phyloP scores from a whole-genome alignment of 805 yeast genomes.

The Starmerella gropengiesseri region DNA sequence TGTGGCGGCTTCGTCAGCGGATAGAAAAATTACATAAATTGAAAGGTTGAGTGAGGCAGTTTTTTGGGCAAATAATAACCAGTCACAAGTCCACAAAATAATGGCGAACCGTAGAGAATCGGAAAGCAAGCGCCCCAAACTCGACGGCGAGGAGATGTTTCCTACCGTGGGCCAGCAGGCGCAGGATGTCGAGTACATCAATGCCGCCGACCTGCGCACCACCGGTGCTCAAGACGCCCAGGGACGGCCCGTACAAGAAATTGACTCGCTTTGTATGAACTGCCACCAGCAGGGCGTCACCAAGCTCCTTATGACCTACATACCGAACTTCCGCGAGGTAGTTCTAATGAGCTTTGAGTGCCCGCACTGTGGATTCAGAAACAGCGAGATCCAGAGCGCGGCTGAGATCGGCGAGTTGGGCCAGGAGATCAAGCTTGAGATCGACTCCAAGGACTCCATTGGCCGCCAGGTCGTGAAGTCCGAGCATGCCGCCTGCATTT shows the following conservation, averaged over 20 bases:
- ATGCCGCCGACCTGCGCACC: conserved; percentile 40
- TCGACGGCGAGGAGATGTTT: conserved; percentile 19
- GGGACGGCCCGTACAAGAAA: conserved; percentile 92
- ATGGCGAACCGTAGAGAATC: conserved; percentile 8
- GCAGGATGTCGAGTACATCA: conserved; percentile 37
- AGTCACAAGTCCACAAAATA: too few relatives aligned
- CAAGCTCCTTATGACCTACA: conserved; percentile 68
- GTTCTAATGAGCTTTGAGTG: conserved; percentile 92
- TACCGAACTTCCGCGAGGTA: conserved; percentile 85
- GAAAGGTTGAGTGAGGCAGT: background rate
- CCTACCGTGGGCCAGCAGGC: conserved; percentile 26
- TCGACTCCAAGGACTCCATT: conserved; percentile 63
- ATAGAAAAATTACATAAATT: conserved; percentile 2
- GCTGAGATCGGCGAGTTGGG: conserved; percentile 86
- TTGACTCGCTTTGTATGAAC: conserved; percentile 92
- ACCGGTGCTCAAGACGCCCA: conserved; percentile 75
- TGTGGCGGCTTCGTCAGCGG: conserved; percentile 6
- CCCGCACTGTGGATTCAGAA: conserved; percentile 85
- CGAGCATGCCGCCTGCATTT: conserved; percentile 70
- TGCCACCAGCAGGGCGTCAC: conserved; percentile 82
- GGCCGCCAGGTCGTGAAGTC: conserved; percentile 87
- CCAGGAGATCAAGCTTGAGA: conserved; percentile 52
- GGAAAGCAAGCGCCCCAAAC: conserved; percentile 10
- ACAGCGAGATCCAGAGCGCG: conserved; percentile 94
- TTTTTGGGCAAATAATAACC: background rate